Percentiles rank a stretch among this genome's conserved stretches.
phyloP scores from a whole-genome alignment of 2,329 filamentous ascomycete species.

The Fusarium musae region DNA sequence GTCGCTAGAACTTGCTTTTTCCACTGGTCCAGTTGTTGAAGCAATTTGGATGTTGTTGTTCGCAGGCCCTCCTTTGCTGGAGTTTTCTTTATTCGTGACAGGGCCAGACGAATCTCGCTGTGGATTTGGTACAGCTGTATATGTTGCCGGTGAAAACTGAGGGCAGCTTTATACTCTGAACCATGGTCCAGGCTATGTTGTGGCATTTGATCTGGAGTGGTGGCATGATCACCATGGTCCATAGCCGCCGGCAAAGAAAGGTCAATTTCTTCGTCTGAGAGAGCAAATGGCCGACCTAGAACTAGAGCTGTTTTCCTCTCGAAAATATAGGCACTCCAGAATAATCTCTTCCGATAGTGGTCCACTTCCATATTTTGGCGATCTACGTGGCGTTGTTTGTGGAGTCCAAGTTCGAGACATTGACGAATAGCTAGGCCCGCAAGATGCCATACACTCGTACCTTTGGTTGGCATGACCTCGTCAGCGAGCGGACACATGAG shows the following conservation, averaged over 20 bases:
- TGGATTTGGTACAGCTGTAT: not conserved
- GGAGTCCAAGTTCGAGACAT: not conserved
- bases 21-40: not conserved
- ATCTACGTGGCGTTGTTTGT: not conserved
- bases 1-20: not conserved
- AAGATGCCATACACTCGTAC: not conserved
- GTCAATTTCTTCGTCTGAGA: not conserved
- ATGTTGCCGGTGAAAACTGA: not conserved
- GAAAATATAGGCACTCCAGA: not conserved
- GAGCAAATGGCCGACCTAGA: not conserved
- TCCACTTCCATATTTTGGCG: not conserved
- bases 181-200: not conserved
- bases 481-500: not conserved
- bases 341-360: not conserved
- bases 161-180: not conserved
- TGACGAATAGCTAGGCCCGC: not conserved
- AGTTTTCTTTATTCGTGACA: not conserved
- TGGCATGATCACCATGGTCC: too few relatives aligned
- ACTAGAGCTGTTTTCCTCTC: not conserved
- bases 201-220: not conserved
- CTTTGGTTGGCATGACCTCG: not conserved
- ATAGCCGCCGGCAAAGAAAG: not conserved
- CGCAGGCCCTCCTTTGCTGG: not conserved
- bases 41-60: not conserved
- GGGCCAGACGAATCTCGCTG: not conserved